Percentiles rank a stretch among this genome's conserved stretches.
These are phyloP conservation scores for Abrus pulchellus DNA, from an alignment of 306 rosid species.

Conservation along the genomic window DNA sequence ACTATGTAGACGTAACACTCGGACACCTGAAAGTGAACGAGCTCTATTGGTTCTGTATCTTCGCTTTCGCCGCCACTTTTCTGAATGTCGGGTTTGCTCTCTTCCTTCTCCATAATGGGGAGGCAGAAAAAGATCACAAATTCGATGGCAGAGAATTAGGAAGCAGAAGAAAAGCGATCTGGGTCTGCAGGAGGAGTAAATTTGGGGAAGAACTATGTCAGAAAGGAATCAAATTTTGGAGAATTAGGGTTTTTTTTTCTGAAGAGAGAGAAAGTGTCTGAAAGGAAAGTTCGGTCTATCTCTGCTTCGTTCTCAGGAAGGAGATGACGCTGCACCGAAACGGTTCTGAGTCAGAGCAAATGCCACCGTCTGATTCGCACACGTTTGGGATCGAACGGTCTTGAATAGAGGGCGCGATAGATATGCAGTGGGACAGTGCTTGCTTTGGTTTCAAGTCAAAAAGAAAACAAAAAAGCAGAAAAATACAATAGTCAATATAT, in stretches of 20 bases:
- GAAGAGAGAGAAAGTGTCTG: constrained; percentile 21
- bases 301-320: constrained; percentile 50
- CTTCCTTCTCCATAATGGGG: constrained; percentile 70
- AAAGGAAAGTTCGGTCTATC: constrained; percentile 38
- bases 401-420: background rate
- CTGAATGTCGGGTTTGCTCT: constrained; percentile 54
- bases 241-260: constrained; percentile 40
- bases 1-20: constrained; percentile 97
- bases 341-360: constrained; percentile 33
- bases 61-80: constrained; percentile 59
- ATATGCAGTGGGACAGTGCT: background rate
- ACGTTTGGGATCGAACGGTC: constrained; percentile 47
- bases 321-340: constrained; percentile 52
- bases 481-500: background rate
- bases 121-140: constrained; percentile 47
- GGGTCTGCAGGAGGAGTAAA: constrained; percentile 26
- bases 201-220: constrained; percentile 15
- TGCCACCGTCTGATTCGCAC: constrained; percentile 38
- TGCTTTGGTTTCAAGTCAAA: constrained; percentile 51
- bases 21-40: constrained; percentile 90
- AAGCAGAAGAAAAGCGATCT: constrained; percentile 33
- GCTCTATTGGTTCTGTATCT: constrained; percentile 76
- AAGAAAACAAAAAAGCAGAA: background rate
- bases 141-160: constrained; percentile 38
- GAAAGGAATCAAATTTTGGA: constrained; percentile 39